phyloP scores from a whole-genome alignment of 805 yeast genomes.

The Candida ovalis region DNA sequence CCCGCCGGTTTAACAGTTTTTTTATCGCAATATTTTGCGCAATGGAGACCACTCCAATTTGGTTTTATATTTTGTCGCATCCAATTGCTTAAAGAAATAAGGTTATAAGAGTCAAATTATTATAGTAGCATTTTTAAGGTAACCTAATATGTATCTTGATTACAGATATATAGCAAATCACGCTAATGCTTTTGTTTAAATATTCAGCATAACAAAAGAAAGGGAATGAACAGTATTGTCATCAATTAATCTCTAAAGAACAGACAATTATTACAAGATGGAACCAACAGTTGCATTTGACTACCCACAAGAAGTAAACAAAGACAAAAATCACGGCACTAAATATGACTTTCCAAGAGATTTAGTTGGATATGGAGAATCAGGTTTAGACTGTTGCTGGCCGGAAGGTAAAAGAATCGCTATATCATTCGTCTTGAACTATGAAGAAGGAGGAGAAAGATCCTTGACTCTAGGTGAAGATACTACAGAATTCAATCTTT shows the following conservation, averaged over 20 bases:
- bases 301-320: conserved; percentile 12
- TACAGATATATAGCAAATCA: too few species aligned
- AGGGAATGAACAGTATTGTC: background rate
- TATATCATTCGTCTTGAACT: conserved; percentile 22
- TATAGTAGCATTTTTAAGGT: too few species aligned
- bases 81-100: too few species aligned
- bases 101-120: too few species aligned
- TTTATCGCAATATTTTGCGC: too few species aligned
- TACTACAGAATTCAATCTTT: conserved; percentile 6
- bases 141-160: too few species aligned
- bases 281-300: conserved; percentile 10
- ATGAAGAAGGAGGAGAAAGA: conserved; percentile 26
- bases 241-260: too few species aligned
- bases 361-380: conserved; percentile 27
- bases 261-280: conserved; percentile 2
- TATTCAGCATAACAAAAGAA: background rate
- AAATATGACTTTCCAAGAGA: conserved; percentile 18
- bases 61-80: too few species aligned
- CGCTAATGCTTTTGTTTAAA: too few species aligned
- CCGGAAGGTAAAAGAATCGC: conserved; percentile 20
- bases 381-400: conserved; percentile 22
- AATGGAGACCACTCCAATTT: too few species aligned
- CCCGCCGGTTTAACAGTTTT: too few species aligned
- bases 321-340: conserved; percentile 11
- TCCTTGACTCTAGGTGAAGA: conserved; percentile 6